Conservation (phyloP, 805 yeast genomes). For the Torulaspora delbrueckii region DNA sequence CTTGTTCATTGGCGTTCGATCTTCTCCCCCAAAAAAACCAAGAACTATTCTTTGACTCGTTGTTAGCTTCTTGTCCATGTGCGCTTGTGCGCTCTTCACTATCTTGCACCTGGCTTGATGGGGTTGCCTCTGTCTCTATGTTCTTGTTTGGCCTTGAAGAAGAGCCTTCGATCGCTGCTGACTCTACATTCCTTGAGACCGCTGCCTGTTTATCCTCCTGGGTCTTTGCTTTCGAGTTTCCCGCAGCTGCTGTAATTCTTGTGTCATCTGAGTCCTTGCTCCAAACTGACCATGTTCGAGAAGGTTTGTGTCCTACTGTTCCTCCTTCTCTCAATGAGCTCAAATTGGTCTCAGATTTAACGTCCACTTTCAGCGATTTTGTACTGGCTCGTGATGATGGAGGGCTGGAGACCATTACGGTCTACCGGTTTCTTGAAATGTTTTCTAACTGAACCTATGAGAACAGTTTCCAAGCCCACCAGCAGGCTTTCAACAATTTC, state of each 20-base stretch:
- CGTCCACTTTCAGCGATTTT: conserved; percentile 9
- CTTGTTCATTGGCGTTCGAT: conserved; percentile 4
- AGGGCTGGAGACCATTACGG: conserved; percentile 6
- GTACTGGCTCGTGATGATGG: conserved; percentile 8
- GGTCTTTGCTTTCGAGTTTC: conserved; percentile 1
- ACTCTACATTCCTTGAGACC: neutral
- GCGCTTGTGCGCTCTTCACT: neutral
- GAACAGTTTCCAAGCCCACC: neutral
- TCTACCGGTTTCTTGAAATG: neutral
- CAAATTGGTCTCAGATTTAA: conserved; percentile 2
- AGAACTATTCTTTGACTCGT: conserved; percentile 11
- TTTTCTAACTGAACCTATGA: neutral
- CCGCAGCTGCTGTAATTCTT: neutral
- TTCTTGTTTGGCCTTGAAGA: neutral
- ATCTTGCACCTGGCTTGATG: neutral
- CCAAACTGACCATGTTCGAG: conserved; percentile 13
- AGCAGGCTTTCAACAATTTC: neutral
- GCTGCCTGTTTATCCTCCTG: neutral
- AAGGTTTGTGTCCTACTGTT: conserved; percentile 1
- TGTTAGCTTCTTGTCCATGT: neutral
- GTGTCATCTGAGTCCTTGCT: conserved; percentile 5
- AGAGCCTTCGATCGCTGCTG: conserved; percentile 2
- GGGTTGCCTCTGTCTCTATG: neutral
- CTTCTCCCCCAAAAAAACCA: conserved; percentile 26
- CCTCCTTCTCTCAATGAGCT: neutral